A percentile compares a stretch with the other conserved stretches of the same genome.
Conservation (phyloP, 768 basidiomycete genomes). For the Tremella yokohamensis region DNA sequence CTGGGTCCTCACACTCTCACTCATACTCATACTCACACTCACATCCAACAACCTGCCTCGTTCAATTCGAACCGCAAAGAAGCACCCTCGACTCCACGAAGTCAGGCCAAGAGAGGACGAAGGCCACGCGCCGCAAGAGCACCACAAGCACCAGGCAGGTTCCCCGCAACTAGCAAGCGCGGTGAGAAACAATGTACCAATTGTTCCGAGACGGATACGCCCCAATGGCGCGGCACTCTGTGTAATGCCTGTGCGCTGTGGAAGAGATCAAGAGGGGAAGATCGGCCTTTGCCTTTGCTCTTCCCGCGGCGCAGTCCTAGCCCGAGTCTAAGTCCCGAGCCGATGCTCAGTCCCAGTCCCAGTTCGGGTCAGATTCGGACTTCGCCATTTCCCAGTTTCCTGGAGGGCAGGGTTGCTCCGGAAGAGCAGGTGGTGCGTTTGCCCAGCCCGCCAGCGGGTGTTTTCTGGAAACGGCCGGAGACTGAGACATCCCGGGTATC, state of each 20-base stretch:
- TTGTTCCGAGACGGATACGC: conserved; percentile 32
- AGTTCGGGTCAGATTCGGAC: no score
- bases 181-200: conserved; percentile 35
- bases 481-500: no score
- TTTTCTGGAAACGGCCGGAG: no score
- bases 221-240: conserved; percentile 33
- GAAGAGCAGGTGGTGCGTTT: no score
- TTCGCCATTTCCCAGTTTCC: no score
- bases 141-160: conserved; percentile 1
- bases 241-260: conserved; percentile 42
- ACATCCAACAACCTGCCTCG: not conserved
- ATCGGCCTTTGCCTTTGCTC: conserved; percentile 30
- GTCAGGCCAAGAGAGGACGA: not conserved
- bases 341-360: no score
- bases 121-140: not conserved
- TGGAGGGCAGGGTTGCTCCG: no score
- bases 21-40: not conserved
- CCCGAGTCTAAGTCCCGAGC: no score
- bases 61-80: not conserved
- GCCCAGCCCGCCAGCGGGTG: no score
- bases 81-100: not conserved
- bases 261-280: conserved; percentile 32
- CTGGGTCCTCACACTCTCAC: not conserved
- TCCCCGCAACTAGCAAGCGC: conserved; percentile 12
- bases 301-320: conserved; percentile 19